A percentile compares a stretch with the other conserved stretches of the same genome.
These are phyloP conservation scores for Echeveria elegans DNA, from an alignment of 164 flowering plant genomes.

Conservation along the genomic window DNA sequence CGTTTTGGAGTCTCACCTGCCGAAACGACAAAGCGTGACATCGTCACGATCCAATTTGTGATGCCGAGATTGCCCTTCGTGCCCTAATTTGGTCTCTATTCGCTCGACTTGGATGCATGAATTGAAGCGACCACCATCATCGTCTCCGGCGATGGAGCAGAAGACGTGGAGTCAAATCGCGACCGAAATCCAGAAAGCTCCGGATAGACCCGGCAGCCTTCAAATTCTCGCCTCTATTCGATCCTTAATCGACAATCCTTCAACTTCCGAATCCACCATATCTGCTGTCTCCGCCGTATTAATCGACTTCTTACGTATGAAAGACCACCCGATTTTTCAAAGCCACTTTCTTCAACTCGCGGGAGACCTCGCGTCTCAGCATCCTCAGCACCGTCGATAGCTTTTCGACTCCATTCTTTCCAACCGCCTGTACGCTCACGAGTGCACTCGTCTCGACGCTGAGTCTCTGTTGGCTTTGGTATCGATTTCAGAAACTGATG, in stretches of 20 bases:
- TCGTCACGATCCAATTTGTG: not conserved
- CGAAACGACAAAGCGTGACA: not conserved
- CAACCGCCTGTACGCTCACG: slow-evolving; percentile 15
- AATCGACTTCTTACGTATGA: slow-evolving; percentile 20
- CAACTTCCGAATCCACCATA: slow-evolving; percentile 33
- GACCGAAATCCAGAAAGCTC: not conserved
- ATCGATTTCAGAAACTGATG: slow-evolving; percentile 17
- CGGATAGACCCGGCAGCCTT: not conserved
- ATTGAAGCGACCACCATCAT: not conserved
- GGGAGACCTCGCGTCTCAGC: slow-evolving; percentile 28
- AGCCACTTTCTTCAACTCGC: slow-evolving; percentile 42
- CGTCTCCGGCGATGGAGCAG: slow-evolving; percentile 18
- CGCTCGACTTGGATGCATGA: too few relatives aligned
- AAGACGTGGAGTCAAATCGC: slow-evolving; percentile 8
- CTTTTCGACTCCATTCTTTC: slow-evolving; percentile 22
- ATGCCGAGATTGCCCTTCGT: not conserved
- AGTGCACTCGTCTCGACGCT: slow-evolving; percentile 23
- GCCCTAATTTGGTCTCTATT: not conserved
- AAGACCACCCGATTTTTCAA: slow-evolving; percentile 11
- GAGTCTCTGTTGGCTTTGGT: slow-evolving; percentile 31
- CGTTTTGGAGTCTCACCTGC: not conserved
- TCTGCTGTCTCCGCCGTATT: slow-evolving; percentile 35
- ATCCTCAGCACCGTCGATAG: slow-evolving; percentile 16
- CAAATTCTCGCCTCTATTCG: slow-evolving; percentile 22
- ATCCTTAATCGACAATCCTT: slow-evolving; percentile 47